Evolutionary conservation across 2,329 filamentous ascomycete genomes (phyloP).

Genomic region (Aspergillus viridinutans): DNA sequence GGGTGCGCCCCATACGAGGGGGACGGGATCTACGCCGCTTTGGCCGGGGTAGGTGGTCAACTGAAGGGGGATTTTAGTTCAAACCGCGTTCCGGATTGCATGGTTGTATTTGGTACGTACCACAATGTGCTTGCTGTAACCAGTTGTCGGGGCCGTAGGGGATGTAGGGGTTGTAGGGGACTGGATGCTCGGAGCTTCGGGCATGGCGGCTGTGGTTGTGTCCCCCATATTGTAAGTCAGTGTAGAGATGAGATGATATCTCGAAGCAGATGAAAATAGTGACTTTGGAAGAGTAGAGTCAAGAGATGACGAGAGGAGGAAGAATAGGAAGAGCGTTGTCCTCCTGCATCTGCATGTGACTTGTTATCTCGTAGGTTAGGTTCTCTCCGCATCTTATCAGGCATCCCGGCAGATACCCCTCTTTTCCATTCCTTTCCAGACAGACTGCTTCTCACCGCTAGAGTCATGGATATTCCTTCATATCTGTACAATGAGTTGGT

Average conservation of each 20-base stretch:
- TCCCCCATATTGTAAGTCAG: conserved; percentile 17
- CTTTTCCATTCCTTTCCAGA: not conserved
- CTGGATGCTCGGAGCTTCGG: conserved; percentile 16
- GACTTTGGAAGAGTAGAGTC: not conserved
- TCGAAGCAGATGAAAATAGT: not conserved
- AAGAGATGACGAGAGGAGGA: not conserved
- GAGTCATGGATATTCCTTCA: not conserved
- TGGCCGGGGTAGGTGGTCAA: conserved; percentile 87
- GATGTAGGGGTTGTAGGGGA: not conserved
- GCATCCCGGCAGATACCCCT: conserved; percentile 6
- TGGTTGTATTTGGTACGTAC: conserved; percentile 16
- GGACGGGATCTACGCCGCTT: conserved; percentile 86
- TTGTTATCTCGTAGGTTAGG: conserved; percentile 8
- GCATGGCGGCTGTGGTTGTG: conserved; percentile 8
- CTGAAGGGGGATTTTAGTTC: conserved; percentile 17
- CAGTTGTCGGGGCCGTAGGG: conserved; percentile 18
- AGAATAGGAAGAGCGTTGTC: conserved; percentile 1
- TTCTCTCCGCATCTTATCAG: conserved; percentile 29
- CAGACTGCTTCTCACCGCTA: not conserved
- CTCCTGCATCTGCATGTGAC: conserved; percentile 22
- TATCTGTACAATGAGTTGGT: not conserved
- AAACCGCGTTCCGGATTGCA: not conserved
- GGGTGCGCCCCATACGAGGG: conserved; percentile 78
- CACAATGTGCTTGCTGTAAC: conserved; percentile 33
- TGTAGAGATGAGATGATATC: not conserved